Evolutionary conservation across 129 eudicot species (phyloP), one percentile per base, ranked within the genome.

Genomic region (Artemisia argyi): DNA sequence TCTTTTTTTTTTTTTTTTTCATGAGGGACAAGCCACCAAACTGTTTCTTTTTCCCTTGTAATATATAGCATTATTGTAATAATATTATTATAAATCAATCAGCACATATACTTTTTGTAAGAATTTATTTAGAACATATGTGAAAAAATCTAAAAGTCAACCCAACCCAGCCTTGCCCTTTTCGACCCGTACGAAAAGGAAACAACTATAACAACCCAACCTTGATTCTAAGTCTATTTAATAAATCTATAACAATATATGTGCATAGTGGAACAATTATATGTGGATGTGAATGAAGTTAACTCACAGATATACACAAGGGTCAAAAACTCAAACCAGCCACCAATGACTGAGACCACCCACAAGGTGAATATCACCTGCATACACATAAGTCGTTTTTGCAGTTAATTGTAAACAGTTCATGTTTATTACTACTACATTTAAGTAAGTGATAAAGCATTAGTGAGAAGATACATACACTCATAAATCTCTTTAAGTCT

Each of bases 311-410:
- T 78, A 82, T 91, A 91, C 39, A 86, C 50, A 44, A 91, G 87
- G 65, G 97, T 91, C 83, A 91, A 74, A 77, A 91, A 84, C 75
- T 82, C 80, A 76, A 88, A 91, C 91, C 96, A 85, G 76, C 95
- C 76, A 42, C 96, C 96, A 17, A 91, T 84, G 26, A 83, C 62
- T 0, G 97, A 88, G 69, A 80, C 84, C 55, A 80, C 47, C 96
- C 96, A 91, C 80, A 91, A 72, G 65, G 73, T 73, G 67, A 84
- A 71, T 55, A 91, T 78, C 30, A 79, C 84, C 97, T 91, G 90
- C 78, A 83, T 35, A 52, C n/a, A 68, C 26, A 69, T 54, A 50
- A 69, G 16, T 62, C 26, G 3, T 17, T 64, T 70, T 69, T 65
- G 51, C 51, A 69, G 71, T 62, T 59, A 61, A 32, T 48, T 50